These are phyloP conservation scores for Hapsidospora chrysogenum DNA, from an alignment of 495 filamentous ascomycete genomes.

Conservation along the genomic window DNA sequence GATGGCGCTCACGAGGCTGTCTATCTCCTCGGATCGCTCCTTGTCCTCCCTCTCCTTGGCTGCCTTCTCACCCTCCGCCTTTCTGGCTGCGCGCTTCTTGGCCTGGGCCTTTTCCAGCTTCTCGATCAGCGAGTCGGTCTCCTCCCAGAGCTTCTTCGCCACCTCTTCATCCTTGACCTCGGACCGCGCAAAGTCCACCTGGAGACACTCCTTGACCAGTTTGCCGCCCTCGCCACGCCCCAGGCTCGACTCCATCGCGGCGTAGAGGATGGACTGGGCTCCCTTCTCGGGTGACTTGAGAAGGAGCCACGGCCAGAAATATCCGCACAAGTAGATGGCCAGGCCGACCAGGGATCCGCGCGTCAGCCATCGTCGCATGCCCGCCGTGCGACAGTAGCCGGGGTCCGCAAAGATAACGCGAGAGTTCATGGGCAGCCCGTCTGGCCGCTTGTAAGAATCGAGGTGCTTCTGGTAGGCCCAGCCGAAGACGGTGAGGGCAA, in stretches of 20 bases:
- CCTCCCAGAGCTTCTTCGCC: slow-evolving; percentile 74
- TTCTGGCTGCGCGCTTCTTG: slow-evolving; percentile 42
- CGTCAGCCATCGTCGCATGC: slow-evolving; percentile 71
- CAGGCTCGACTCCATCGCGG: slow-evolving; percentile 62
- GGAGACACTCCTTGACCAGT: slow-evolving; percentile 75
- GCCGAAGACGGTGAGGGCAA: slow-evolving; percentile 77
- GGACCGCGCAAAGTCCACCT: slow-evolving; percentile 47
- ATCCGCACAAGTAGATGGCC: slow-evolving; percentile 57
- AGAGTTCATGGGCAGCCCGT: slow-evolving; percentile 62
- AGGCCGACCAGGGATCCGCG: slow-evolving; percentile 74
- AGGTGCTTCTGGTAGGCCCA: slow-evolving; percentile 81
- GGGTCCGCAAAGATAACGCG: slow-evolving; percentile 76
- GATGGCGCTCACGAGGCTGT: slow-evolving; percentile 21
- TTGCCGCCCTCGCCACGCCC: slow-evolving; percentile 46
- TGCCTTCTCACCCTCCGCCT: slow-evolving; percentile 45
- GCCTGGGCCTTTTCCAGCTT: slow-evolving; percentile 69
- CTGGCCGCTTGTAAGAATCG: slow-evolving; percentile 62
- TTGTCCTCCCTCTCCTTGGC: slow-evolving; percentile 21
- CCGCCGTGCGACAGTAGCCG: slow-evolving; percentile 67
- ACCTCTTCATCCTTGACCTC: slow-evolving; percentile 65
- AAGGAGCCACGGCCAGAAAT: slow-evolving; percentile 69
- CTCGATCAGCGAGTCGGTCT: slow-evolving; percentile 73
- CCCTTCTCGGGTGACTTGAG: slow-evolving; percentile 71
- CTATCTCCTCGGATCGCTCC: slow-evolving; percentile 26
- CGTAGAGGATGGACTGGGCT: slow-evolving; percentile 72